phyloP scores from a whole-genome alignment of 306 rosid species.

The Lagenaria siceraria region DNA sequence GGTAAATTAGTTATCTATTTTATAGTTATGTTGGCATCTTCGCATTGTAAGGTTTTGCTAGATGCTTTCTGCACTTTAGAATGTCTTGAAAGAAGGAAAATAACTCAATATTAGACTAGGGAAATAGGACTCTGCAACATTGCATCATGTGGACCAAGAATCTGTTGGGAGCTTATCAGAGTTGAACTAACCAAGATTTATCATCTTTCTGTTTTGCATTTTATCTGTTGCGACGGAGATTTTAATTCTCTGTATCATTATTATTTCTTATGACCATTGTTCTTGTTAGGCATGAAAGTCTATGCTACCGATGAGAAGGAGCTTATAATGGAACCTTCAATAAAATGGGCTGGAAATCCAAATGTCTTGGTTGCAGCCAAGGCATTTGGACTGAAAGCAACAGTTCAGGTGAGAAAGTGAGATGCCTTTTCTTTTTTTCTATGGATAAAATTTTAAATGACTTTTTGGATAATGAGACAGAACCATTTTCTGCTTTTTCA shows the following conservation, averaged over 20 bases:
- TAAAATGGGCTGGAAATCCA: slow-evolving; percentile 96
- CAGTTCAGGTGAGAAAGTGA: slow-evolving; percentile 60
- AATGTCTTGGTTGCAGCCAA: slow-evolving; percentile 53
- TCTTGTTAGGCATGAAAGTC: slow-evolving; percentile 69
- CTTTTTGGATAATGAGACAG: neutral
- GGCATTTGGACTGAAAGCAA: slow-evolving; percentile 91
- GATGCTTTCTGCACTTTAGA: neutral
- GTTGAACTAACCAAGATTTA: neutral
- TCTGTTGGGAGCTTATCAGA: neutral
- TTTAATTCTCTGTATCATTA: neutral
- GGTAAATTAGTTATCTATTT: neutral
- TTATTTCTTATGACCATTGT: neutral
- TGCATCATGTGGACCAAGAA: neutral
- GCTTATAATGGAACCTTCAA: slow-evolving; percentile 79
- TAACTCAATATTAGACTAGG: neutral
- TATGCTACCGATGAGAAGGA: slow-evolving; percentile 85
- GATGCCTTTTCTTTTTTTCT: neutral
- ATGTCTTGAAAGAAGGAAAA: neutral
- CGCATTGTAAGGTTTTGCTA: neutral
- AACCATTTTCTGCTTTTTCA: neutral
- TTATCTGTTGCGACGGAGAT: neutral
- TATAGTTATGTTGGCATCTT: neutral
- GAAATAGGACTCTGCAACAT: neutral
- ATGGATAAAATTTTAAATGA: neutral
- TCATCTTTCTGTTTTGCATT: neutral